Base-by-base conservation (phyloP, 2,329 filamentous ascomycete species). In the Alternaria atra region DNA sequence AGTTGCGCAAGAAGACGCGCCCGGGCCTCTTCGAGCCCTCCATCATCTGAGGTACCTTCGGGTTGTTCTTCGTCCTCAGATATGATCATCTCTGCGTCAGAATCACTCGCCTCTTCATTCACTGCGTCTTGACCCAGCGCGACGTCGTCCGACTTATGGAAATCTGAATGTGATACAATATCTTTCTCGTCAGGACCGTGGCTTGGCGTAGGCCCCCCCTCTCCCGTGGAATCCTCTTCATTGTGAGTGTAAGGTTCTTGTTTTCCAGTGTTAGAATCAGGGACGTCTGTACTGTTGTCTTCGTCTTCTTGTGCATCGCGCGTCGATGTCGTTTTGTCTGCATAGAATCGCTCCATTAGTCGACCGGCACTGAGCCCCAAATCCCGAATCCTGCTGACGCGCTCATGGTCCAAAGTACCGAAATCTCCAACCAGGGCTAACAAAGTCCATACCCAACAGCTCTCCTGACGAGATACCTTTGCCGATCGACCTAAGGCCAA, bases 401-500 rank as follows among this genome's bases (percentile, higher is more conserved):
- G 91, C 43, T 88, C 86, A 64, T 92, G 90, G 62, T 88, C 87
- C 75, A 97, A 81, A 76, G 91, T 89, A 1, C 93, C 93, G 9
- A 87, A 81, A 35, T 92, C 91, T 0, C 91, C 89, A 60, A 94
- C 84, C 58, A 89, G 86, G 3, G 91, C 92, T 44, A 97, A 82
- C 58, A 97, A 79, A 0, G 90, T 89, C 94, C 93, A 97, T 4
- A 92, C 82, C 94, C 94, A 98, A 15, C 88, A 85, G 61, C 92
- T 93, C 5, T 91, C 88, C 48, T 89, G 86, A 69, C 87, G 85
- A 27, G 87, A 83, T 30, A 93, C 81, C 30, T 85, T 83, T 23
- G 83, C 79, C n/a, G 85, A 86, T 51, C 84, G 85, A 46, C 84
- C 85, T 54, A 90, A 84, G 52, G 91, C 87, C n/a, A 91, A 70